These are phyloP conservation scores for Mesotaenium endlicherianum DNA, from an alignment of 139 green algal genomes.

Conservation along the genomic window DNA sequence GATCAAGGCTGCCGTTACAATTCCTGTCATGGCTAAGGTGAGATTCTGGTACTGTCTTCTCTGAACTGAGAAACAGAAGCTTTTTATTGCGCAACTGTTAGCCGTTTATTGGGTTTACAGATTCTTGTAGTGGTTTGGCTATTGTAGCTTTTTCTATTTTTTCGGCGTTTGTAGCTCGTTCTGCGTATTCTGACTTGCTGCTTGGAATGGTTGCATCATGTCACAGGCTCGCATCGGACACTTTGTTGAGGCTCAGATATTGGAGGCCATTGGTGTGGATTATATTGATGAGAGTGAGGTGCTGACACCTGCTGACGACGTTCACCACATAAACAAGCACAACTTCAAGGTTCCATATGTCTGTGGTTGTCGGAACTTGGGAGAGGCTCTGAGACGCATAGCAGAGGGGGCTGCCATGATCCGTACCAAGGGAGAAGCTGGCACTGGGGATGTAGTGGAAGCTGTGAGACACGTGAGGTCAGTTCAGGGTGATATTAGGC, in stretches of 20 bases:
- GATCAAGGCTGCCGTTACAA: conserved; percentile 96
- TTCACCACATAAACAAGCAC: conserved; percentile 99
- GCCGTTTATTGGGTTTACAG: background rate
- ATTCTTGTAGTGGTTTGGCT: background rate
- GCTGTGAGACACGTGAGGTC: conserved; percentile 91
- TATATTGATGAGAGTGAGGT: conserved; percentile 99
- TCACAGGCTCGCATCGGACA: conserved; percentile 88
- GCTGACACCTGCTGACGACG: conserved; percentile 95
- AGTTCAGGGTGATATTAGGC: conserved; percentile 90
- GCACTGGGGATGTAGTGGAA: conserved; percentile 98
- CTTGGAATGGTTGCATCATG: background rate
- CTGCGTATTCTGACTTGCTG: background rate
- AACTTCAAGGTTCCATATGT: conserved; percentile 98
- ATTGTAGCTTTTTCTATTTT: background rate
- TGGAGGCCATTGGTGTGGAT: conserved; percentile 92
- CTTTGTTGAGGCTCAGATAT: conserved; percentile 98
- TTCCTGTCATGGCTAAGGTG: conserved; percentile 98
- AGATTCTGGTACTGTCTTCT: background rate
- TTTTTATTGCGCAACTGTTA: background rate
- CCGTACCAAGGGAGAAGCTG: conserved; percentile 83
- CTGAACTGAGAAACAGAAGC: background rate
- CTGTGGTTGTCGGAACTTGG: conserved; percentile 97
- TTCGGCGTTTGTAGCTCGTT: background rate
- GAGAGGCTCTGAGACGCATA: conserved; percentile 94
- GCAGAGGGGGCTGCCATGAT: conserved; percentile 98